Base-by-base conservation (phyloP, 1,284 basidiomycete species). In the Ceratobasidium sp. region DNA sequence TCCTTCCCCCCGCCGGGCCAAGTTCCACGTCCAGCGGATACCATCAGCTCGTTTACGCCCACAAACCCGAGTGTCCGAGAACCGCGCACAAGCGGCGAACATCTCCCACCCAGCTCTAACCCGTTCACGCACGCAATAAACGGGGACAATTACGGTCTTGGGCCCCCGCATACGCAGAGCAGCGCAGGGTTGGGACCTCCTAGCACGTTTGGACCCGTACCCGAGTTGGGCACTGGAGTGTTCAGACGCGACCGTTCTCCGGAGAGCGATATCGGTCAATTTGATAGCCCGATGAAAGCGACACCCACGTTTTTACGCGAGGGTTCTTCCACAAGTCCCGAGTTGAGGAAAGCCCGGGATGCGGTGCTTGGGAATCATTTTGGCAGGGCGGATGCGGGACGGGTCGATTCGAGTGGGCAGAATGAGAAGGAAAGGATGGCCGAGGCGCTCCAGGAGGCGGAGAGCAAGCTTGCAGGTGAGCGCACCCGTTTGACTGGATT, bases 41-140 rank as follows among this genome's bases (percentile, higher is more conserved):
- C 71, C 5, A 74, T 74, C 34, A 74, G 71, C 32, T 62, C 44
- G 2, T 74, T 74, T 22, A 74, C 71, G 7, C 71, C 46, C n/a
- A 64, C 71, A n/a, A 74, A 74, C 34, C 71, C 71, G 9, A 64
- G 71, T 32, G 19, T 22, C 13, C 29, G 46, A 9, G 59, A 29
- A 13, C 61, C 71, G 17, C 69, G n/a, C 4, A 54, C 57, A 19
- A 65, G 49, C 22, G 59, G 29, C n/a, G 43, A 43, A n/a, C 65
- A 34, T 67, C 19, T 49, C 13, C 46, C 40, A 34, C 44, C 65
- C n/a, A 44, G 49, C 32, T 52, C 49, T 37, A 29, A 49, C 9
- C 65, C 46, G 4, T 34, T 34, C 44, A 44, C 65, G 29, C 29
- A 44, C 5, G 15, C 59, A 6, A 22, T n/a, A 43, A 62, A 43